These are phyloP conservation scores for Pterocarpus macrocarpus DNA, from an alignment of 306 rosid genomes.

Conservation along the genomic window DNA sequence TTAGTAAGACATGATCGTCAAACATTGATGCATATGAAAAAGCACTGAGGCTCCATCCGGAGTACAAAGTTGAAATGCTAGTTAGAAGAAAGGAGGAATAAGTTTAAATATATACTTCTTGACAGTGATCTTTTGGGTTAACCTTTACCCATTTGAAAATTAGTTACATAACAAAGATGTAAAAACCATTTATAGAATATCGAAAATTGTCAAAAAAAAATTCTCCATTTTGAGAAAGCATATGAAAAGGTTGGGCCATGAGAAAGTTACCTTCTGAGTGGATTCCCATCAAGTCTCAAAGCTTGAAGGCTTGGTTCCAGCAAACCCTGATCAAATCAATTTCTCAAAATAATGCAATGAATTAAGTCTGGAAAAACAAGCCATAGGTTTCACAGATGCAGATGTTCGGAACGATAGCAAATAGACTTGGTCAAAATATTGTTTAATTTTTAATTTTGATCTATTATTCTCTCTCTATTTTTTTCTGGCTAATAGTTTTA, in stretches of 20 bases:
- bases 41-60: conserved; percentile 17
- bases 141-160: neutral
- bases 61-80: conserved; percentile 10
- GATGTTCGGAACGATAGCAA: conserved; percentile 2
- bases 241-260: neutral
- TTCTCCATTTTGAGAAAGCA: conserved; percentile 36
- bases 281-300: conserved; percentile 90
- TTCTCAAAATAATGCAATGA: conserved; percentile 31
- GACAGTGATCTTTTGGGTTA: conserved; percentile 10
- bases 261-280: conserved; percentile 80
- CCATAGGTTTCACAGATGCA: conserved; percentile 9
- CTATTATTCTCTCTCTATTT: neutral
- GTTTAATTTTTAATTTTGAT: neutral
- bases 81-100: neutral
- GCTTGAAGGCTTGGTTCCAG: conserved; percentile 85
- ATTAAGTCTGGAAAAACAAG: conserved; percentile 35
- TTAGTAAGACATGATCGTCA: neutral
- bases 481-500: neutral
- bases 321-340: conserved; percentile 72
- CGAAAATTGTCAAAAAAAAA: conserved; percentile 19
- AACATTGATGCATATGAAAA: neutral
- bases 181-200: conserved; percentile 13
- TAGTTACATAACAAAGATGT: conserved; percentile 1
- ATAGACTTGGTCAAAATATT: conserved; percentile 6
- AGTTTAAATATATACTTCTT: neutral